phyloP scores from a whole-genome alignment of 163 green algal species.

The Chlamydomonas reinhardtii region DNA sequence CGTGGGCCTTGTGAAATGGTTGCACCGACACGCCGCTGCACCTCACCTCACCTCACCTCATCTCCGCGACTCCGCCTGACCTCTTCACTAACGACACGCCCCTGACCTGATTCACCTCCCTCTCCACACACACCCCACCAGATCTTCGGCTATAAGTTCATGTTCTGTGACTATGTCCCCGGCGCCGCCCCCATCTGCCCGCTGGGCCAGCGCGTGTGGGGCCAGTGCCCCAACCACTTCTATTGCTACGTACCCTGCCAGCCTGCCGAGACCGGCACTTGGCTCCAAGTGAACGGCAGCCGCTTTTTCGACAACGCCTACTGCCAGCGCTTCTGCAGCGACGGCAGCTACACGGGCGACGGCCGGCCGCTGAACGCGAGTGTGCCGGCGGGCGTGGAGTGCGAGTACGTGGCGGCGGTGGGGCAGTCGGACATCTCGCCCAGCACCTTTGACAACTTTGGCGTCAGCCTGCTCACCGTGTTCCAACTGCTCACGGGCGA shows the following conservation, averaged over 20 bases:
- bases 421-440: constrained; percentile 50
- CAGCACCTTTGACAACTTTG: constrained; percentile 76
- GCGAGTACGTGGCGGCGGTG: constrained; percentile 55
- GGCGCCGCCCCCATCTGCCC: constrained; percentile 58
- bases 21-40: no score
- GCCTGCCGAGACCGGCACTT: constrained; percentile 41
- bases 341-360: neutral
- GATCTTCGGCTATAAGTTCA: constrained; percentile 42
- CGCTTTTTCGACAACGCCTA: constrained; percentile 58
- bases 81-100: neutral
- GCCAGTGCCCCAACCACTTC: constrained; percentile 60
- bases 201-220: constrained; percentile 43
- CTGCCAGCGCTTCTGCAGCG: constrained; percentile 63
- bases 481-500: constrained; percentile 75
- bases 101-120: no score
- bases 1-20: no score
- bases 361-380: neutral
- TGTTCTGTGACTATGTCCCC: constrained; percentile 32
- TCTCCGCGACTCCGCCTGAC: neutral
- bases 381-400: neutral
- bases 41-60: no score
- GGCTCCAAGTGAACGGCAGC: constrained; percentile 7
- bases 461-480: constrained; percentile 65
- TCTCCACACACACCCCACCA: neutral
- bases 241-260: constrained; percentile 70